Evolutionary conservation across 176 grass and related monocot species (phyloP).

Genomic region (Hyparrhenia diplandra): DNA sequence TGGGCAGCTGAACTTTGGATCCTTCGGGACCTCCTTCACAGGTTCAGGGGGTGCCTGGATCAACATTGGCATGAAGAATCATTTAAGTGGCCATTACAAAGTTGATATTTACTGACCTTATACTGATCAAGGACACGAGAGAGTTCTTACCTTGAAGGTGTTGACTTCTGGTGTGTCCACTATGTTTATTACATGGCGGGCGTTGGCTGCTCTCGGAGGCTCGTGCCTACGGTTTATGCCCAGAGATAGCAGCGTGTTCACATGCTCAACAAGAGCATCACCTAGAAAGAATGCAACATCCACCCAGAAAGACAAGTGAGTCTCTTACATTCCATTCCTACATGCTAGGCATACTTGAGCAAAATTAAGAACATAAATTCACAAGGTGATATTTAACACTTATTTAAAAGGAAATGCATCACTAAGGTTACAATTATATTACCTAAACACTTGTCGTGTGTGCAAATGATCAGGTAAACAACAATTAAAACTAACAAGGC

Average conservation of each 20-base stretch:
- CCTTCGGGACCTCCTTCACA: constrained; percentile 39
- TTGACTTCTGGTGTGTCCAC: constrained; percentile 18
- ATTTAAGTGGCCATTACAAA: constrained; percentile 17
- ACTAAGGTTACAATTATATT: not conserved
- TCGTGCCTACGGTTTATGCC: constrained; percentile 38
- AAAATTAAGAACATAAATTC: not conserved
- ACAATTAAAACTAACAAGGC: not conserved
- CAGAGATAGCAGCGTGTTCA: constrained; percentile 44
- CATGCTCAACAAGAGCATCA: constrained; percentile 49
- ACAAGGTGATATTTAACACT: not conserved
- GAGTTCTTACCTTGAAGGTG: constrained; percentile 6
- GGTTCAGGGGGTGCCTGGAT: constrained; percentile 29
- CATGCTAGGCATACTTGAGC: not conserved
- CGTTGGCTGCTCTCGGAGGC: not conserved
- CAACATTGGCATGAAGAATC: not conserved
- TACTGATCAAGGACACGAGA: not conserved
- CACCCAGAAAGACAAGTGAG: not conserved
- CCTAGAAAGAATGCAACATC: constrained; percentile 30
- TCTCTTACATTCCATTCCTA: not conserved
- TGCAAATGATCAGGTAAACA: not conserved
- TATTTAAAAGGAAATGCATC: constrained; percentile 9
- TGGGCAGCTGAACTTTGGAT: constrained; percentile 73
- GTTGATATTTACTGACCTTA: not conserved
- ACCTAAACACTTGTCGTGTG: not conserved
- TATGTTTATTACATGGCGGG: constrained; percentile 19